These are phyloP conservation scores for Neoscytalidium dimidiatum DNA, from an alignment of 2,329 filamentous ascomycete genomes.

Conservation along the genomic window DNA sequence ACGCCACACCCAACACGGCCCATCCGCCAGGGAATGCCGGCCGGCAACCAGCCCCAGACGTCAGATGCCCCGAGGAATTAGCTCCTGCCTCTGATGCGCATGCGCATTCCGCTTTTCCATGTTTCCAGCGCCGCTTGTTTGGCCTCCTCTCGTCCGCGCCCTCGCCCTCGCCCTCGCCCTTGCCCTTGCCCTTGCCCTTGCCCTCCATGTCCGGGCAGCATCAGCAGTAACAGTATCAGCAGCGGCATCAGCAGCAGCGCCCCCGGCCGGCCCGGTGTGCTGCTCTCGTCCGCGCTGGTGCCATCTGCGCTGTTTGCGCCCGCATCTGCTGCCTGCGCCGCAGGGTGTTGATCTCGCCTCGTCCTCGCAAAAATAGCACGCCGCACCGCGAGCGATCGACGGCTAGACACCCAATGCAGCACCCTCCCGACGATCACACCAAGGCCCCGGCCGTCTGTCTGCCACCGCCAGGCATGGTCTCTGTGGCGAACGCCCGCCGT, in stretches of 20 bases:
- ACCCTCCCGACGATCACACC: conserved; percentile 6
- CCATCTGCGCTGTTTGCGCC: not conserved
- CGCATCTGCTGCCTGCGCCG: not conserved
- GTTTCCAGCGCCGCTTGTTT: not conserved
- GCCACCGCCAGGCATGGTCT: not conserved
- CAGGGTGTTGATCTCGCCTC: not conserved
- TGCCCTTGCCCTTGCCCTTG: no score
- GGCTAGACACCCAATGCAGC: conserved; percentile 11
- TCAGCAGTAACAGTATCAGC: no score
- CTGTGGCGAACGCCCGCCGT: conserved; percentile 12
- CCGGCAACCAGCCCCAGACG: conserved; percentile 3
- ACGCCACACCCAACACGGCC: conserved; percentile 10
- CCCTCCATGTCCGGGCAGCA: no score
- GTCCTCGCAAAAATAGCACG: conserved; percentile 12
- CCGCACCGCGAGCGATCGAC: conserved; percentile 1
- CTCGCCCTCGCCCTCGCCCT: no score
- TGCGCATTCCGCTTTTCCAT: conserved; percentile 8
- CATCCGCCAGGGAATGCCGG: not conserved
- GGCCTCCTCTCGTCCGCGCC: not conserved
- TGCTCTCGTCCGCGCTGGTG: not conserved
- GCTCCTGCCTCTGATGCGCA: not conserved
- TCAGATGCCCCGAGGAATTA: not conserved
- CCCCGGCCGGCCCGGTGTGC: not conserved
- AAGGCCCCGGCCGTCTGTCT: not conserved
- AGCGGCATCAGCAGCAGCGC: no score